Base-by-base conservation (phyloP, 2,329 filamentous ascomycete genomes). In the Microthyrium microscopicum region DNA sequence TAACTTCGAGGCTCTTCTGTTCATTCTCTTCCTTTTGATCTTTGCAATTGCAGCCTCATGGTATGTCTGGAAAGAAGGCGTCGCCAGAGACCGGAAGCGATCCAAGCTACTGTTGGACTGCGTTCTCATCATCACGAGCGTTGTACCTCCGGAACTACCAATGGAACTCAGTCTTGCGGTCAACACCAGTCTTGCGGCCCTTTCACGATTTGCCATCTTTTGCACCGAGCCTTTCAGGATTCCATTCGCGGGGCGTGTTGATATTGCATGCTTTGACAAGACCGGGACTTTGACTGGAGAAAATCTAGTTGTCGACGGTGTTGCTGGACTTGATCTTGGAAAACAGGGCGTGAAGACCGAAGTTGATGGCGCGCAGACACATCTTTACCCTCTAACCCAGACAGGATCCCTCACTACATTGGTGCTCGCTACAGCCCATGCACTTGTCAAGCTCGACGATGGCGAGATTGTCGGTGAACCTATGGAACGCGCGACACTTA, bases 141-240 rank as follows among this genome's bases (percentile, higher is more conserved):
- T 98, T 38, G 89, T 98, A 1, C 89, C 89, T n/a, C 89, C 89
- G 2, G 89, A 98, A 59, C 64, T 98, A 41, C 89, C 89, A 9
- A 98, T 98, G 89, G 91, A 98, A 52, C 70, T 98, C 33, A 93
- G 81, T 57, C 64, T 98, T 47, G 91, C 91, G 30, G 91, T 98
- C 53, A 98, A 98, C 61, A 98, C 89, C 9, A 92, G 82, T 66
- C 62, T 98, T 54, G 85, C 89, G 31, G 87, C 89, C 19, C 65
- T 98, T 24, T 91, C 85, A 58, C 91, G 87, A 55, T 87, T 77
- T 45, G 89, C 91, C 39, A 98, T 98, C 47, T 98, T 93, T 65
- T 98, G 89, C 53, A 98, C 89, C 2, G 91, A 98, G 55, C 89
- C 89, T 19, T 98, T 98, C 73, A 77, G 89, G 36, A 98, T 98